These are phyloP conservation scores for Lodderomyces margitis DNA, from an alignment of 1,139 yeast species.

Conservation along the genomic window DNA sequence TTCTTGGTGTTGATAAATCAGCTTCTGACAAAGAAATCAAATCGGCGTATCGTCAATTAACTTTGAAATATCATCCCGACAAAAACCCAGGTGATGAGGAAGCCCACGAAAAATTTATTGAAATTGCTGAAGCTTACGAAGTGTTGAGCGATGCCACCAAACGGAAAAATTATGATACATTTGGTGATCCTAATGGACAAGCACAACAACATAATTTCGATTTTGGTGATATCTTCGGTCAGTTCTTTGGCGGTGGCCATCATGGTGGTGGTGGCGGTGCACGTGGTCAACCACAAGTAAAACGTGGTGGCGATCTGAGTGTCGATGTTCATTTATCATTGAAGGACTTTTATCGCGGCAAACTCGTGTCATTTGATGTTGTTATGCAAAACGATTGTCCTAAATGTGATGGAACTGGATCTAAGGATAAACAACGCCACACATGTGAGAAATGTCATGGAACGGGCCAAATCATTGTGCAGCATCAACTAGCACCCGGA, in stretches of 20 bases:
- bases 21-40: conserved; percentile 84
- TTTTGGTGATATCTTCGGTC: conserved; percentile 68
- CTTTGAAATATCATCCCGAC: conserved; percentile 92
- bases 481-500: conserved; percentile 82
- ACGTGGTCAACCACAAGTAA: conserved; percentile 38
- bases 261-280: conserved; percentile 30
- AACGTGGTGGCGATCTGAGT: conserved; percentile 65
- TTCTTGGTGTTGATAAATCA: conserved; percentile 64
- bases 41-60: conserved; percentile 78
- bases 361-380: conserved; percentile 57
- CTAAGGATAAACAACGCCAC: conserved; percentile 69
- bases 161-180: conserved; percentile 68
- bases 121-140: conserved; percentile 92
- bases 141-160: conserved; percentile 76
- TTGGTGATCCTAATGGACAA: conserved; percentile 76
- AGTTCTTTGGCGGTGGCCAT: conserved; percentile 61
- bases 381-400: conserved; percentile 74
- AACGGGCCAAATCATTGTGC: conserved; percentile 62
- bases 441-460: conserved; percentile 73
- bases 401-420: conserved; percentile 79
- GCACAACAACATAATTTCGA: conserved; percentile 29
- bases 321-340: conserved; percentile 58
- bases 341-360: conserved; percentile 69
- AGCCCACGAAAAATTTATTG: conserved; percentile 84
- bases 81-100: conserved; percentile 73